These are phyloP conservation scores for Geotrichum australiense DNA, from an alignment of 1,139 yeast genomes.

Conservation along the genomic window DNA sequence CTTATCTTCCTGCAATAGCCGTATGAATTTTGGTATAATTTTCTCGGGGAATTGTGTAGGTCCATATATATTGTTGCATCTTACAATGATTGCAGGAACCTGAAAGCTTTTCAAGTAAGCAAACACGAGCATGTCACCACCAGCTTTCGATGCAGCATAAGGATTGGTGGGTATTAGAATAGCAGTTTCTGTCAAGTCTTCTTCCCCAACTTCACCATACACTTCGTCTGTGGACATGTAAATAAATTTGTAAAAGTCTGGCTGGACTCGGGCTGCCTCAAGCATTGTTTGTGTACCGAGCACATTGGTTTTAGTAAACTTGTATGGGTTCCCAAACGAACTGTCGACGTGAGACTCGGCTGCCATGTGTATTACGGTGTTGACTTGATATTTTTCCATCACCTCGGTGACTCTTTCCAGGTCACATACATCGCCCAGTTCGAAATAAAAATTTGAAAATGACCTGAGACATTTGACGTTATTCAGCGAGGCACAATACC, in stretches of 20 bases:
- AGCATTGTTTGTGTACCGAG: constrained; percentile 46
- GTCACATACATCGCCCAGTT: constrained; percentile 39
- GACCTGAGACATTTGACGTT: constrained; percentile 25
- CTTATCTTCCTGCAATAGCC: constrained; percentile 28
- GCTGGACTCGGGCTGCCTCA: constrained; percentile 36
- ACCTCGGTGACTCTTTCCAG: constrained; percentile 25
- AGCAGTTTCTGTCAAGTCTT: constrained; percentile 36
- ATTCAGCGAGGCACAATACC: constrained; percentile 31
- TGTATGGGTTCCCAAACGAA: constrained; percentile 44
- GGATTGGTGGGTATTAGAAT: constrained; percentile 50
- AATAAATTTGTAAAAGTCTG: constrained; percentile 29
- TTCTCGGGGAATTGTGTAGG: constrained; percentile 53
- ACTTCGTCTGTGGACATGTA: constrained; percentile 61
- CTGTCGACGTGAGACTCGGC: constrained; percentile 55
- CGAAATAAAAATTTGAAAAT: constrained; percentile 30
- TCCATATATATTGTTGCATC: constrained; percentile 54
- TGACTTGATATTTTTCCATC: constrained; percentile 29
- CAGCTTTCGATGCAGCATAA: constrained; percentile 54
- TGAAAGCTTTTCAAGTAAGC: constrained; percentile 44
- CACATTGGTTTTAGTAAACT: constrained; percentile 45
- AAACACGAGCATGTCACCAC: constrained; percentile 46
- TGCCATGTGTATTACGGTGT: constrained; percentile 46
- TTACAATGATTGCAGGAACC: constrained; percentile 40
- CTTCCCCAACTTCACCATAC: constrained; percentile 40
- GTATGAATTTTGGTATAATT: constrained; percentile 42